Conservation (phyloP, 228 moss, liverwort and hornwort species). For the Sphagnum fallax region DNA sequence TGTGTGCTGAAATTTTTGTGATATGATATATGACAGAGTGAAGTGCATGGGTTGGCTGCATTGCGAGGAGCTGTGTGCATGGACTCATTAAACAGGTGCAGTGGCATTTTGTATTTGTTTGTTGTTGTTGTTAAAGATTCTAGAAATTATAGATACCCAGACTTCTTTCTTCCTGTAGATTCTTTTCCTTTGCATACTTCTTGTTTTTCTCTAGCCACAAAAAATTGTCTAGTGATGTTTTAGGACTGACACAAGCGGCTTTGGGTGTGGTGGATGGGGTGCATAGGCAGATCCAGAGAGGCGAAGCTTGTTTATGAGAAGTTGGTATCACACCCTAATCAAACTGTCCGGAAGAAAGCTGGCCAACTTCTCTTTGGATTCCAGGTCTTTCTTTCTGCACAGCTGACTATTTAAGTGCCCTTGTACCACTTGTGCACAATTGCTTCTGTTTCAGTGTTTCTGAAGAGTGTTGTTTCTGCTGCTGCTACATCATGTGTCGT, state of each 20-base stretch:
- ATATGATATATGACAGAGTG: constrained; percentile 28
- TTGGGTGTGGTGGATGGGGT: constrained; percentile 4
- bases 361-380: constrained; percentile 80
- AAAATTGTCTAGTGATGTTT: background rate
- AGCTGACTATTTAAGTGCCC: background rate
- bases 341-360: constrained; percentile 73
- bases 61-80: constrained; percentile 76
- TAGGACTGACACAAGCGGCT: background rate
- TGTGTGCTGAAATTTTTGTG: too few species aligned
- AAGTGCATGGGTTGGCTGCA: constrained; percentile 73
- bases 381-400: constrained; percentile 27
- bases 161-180: background rate
- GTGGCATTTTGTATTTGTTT: background rate
- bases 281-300: constrained; percentile 65
- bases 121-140: background rate
- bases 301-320: constrained; percentile 82
- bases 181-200: background rate
- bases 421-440: background rate
- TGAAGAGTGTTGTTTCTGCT: too few species aligned
- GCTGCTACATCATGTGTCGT: background rate
- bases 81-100: constrained; percentile 80
- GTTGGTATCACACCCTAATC: constrained; percentile 62
- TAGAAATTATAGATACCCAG: background rate
- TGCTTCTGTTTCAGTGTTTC: too few species aligned
- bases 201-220: too few species aligned